phyloP scores from a whole-genome alignment of 345 rosid genomes.

The Turnera subulata region DNA sequence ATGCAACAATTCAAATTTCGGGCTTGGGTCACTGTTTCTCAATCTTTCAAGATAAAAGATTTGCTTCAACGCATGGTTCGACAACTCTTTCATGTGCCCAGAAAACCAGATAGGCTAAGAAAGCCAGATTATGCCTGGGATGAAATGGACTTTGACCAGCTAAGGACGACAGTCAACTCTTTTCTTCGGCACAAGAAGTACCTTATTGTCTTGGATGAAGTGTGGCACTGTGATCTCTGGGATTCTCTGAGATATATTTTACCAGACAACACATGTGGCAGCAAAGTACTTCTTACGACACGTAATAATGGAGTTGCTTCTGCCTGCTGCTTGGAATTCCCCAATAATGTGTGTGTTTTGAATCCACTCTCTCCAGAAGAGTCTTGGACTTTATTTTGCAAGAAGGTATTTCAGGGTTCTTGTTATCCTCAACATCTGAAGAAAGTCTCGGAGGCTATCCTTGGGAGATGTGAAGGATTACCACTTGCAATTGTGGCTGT shows the following conservation, averaged over 20 bases:
- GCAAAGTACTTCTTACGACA: slow-evolving; percentile 11
- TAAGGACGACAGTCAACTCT: neutral
- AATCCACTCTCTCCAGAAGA: slow-evolving; percentile 15
- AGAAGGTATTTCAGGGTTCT: slow-evolving; percentile 5
- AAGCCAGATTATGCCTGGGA: slow-evolving; percentile 8
- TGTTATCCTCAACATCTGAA: slow-evolving; percentile 3
- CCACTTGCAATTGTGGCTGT: slow-evolving; percentile 17
- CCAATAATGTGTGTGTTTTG: neutral
- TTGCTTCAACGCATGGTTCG: slow-evolving; percentile 16
- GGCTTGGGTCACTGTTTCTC: slow-evolving; percentile 23
- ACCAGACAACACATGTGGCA: slow-evolving; percentile 1
- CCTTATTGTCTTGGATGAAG: slow-evolving; percentile 18
- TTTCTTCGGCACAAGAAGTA: slow-evolving; percentile 10
- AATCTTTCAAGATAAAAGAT: slow-evolving; percentile 8
- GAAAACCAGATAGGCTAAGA: too few relatives aligned
- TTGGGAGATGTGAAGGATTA: slow-evolving; percentile 11
- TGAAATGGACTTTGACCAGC: slow-evolving; percentile 4
- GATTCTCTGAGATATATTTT: neutral
- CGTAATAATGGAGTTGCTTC: slow-evolving; percentile 11
- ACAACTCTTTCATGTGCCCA: neutral
- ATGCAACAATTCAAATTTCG: slow-evolving; percentile 14
- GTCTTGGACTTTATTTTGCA: slow-evolving; percentile 10
- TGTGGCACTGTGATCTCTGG: slow-evolving; percentile 16
- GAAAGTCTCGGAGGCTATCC: slow-evolving; percentile 1
- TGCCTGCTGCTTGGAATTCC: neutral